Percentiles rank a stretch among this genome's conserved stretches.
Conservation (phyloP, 768 basidiomycete genomes). For the Leccinum olivaceopallidum region DNA sequence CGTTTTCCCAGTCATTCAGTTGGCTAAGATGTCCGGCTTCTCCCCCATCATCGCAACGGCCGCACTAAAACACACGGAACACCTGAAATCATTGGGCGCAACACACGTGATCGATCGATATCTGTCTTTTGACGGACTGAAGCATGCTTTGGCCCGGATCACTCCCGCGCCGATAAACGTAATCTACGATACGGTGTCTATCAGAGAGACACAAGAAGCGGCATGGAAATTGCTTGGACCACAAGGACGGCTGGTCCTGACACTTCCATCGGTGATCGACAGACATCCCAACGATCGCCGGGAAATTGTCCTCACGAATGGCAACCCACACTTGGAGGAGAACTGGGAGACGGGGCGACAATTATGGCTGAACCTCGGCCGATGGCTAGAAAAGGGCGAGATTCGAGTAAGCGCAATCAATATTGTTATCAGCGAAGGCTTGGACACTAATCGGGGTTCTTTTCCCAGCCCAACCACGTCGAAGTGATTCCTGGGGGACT, state of each 20-base stretch:
- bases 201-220: constrained; percentile 39
- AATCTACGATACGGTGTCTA: constrained; percentile 41
- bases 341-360: constrained; percentile 36
- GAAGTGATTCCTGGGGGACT: constrained; percentile 45
- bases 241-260: constrained; percentile 38
- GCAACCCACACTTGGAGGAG: constrained; percentile 34
- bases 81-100: constrained; percentile 36
- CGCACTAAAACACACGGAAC: constrained; percentile 36
- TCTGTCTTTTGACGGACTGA: constrained; percentile 29
- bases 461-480: constrained; percentile 42
- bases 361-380: constrained; percentile 29
- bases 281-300: constrained; percentile 28
- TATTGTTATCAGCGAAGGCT: neutral
- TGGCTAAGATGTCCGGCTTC: constrained; percentile 43
- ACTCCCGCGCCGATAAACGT: constrained; percentile 35
- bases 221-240: constrained; percentile 38
- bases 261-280: constrained; percentile 34
- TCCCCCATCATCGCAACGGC: constrained; percentile 36
- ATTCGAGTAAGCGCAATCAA: constrained; percentile 27
- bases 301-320: constrained; percentile 33
- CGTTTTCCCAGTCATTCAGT: constrained; percentile 35
- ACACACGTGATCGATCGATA: constrained; percentile 38
- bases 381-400: constrained; percentile 34
- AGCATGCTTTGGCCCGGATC: constrained; percentile 39
- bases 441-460: neutral